phyloP scores from a whole-genome alignment of 1,139 yeast genomes.

The Suhomyces taliae region DNA sequence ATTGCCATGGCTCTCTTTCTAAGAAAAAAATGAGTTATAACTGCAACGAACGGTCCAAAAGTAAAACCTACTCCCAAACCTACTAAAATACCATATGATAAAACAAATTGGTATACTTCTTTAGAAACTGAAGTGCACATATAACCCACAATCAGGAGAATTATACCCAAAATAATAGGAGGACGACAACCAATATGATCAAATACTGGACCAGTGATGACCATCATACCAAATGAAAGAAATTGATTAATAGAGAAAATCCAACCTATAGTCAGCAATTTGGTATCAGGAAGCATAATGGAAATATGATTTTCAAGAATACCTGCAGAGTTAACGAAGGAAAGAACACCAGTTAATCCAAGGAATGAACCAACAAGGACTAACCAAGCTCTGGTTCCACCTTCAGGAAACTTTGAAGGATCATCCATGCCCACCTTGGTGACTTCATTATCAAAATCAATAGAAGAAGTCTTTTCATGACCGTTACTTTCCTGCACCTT shows the following conservation, averaged over 20 bases:
- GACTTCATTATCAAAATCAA: neutral
- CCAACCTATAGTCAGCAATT: constrained; percentile 32
- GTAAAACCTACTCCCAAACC: constrained; percentile 29
- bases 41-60: constrained; percentile 26
- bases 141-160: constrained; percentile 22
- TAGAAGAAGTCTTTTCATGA: neutral
- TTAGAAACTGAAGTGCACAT: constrained; percentile 24
- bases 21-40: constrained; percentile 26
- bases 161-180: constrained; percentile 20
- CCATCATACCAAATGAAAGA: constrained; percentile 26
- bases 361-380: constrained; percentile 27
- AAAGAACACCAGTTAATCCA: constrained; percentile 27
- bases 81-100: constrained; percentile 21
- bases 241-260: constrained; percentile 34
- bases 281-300: constrained; percentile 17
- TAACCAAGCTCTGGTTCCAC: constrained; percentile 22
- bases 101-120: constrained; percentile 26
- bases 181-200: constrained; percentile 24
- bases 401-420: constrained; percentile 27
- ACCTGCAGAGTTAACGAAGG: constrained; percentile 30
- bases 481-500: neutral
- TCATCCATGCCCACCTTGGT: constrained; percentile 13
- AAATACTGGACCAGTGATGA: constrained; percentile 29
- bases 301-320: constrained; percentile 28
- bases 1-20: constrained; percentile 25